These are phyloP conservation scores for Sungouiozyma intestinalis DNA, from an alignment of 805 yeast species.

Conservation along the genomic window DNA sequence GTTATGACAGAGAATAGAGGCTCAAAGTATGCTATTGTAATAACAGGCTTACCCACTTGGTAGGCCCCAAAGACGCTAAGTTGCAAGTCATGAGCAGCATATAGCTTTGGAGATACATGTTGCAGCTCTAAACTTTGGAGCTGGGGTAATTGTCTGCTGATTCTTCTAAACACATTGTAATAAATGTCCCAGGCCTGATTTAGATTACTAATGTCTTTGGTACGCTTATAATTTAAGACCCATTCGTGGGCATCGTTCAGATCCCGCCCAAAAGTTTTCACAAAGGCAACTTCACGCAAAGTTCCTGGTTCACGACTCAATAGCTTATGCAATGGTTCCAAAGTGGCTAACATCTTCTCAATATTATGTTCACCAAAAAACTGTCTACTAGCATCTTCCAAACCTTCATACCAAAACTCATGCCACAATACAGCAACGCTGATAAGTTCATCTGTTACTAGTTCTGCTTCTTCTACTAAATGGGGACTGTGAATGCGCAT, in stretches of 20 bases:
- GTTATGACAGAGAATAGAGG: conserved; percentile 75
- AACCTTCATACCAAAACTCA: conserved; percentile 92
- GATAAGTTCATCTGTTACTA: conserved; percentile 81
- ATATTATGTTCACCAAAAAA: conserved; percentile 89
- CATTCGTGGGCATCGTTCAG: conserved; percentile 84
- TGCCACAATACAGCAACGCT: conserved; percentile 94
- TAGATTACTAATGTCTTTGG: conserved; percentile 74
- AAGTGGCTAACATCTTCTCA: conserved; percentile 84
- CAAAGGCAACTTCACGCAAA: conserved; percentile 76
- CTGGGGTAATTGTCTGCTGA: conserved; percentile 79
- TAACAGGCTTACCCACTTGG: conserved; percentile 56
- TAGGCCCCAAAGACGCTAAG: conserved; percentile 90
- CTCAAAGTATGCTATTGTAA: conserved; percentile 63
- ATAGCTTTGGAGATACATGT: conserved; percentile 80
- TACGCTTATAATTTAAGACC: conserved; percentile 73
- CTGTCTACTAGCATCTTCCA: conserved; percentile 86
- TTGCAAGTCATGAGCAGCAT: conserved; percentile 64
- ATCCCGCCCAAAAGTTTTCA: conserved; percentile 84
- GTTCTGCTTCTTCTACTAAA: conserved; percentile 77
- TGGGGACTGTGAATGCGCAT: conserved; percentile 76
- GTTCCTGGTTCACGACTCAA: conserved; percentile 82
- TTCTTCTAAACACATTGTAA: conserved; percentile 81
- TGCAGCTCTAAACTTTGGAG: conserved; percentile 75
- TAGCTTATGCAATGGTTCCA: conserved; percentile 79
- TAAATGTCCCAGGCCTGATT: conserved; percentile 98